These are phyloP conservation scores for Phyllosticta paracitricarpa DNA, from an alignment of 2,329 filamentous ascomycete genomes.

Conservation along the genomic window DNA sequence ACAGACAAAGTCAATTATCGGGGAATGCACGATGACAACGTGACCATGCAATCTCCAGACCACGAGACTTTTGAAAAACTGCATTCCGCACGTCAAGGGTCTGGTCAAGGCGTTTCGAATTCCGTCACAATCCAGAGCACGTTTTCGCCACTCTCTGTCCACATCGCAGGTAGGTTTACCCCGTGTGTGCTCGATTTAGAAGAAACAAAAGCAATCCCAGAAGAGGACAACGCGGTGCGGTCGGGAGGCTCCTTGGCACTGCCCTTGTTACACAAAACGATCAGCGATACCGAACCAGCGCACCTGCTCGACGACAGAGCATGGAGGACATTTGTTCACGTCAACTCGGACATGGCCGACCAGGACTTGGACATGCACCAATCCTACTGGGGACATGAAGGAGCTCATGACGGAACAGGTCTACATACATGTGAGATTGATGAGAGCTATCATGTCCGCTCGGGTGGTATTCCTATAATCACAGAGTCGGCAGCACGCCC, in stretches of 20 bases:
- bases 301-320: constrained; percentile 3
- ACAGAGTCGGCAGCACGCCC: neutral
- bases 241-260: neutral
- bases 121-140: neutral
- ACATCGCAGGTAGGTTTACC: neutral
- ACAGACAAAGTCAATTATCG: neutral
- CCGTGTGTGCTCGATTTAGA: neutral
- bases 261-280: neutral
- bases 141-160: neutral
- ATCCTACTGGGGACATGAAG: neutral
- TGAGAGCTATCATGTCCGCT: neutral
- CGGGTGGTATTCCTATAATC: neutral
- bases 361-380: neutral
- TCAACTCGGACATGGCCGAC: constrained; percentile 1
- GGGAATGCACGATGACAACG: neutral
- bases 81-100: neutral
- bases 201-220: neutral
- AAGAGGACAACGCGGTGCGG: neutral
- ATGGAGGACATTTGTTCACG: neutral
- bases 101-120: neutral
- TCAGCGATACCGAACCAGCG: neutral
- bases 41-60: neutral
- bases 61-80: neutral
- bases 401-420: neutral
- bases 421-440: neutral